phyloP scores from a whole-genome alignment of 495 filamentous ascomycete species.

The Wilcoxina mikolae region DNA sequence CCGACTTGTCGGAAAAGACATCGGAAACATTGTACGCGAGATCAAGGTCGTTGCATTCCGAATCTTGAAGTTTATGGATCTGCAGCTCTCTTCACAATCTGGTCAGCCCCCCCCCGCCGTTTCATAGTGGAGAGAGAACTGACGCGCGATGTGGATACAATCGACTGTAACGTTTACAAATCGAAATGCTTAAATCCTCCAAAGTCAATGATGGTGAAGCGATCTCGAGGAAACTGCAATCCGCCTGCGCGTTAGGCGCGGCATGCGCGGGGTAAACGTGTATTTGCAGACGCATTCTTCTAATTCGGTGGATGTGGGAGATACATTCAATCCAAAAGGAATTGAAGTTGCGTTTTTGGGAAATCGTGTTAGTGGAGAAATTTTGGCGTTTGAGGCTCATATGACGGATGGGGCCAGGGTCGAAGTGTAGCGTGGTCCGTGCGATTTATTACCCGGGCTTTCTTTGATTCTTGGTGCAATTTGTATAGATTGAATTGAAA shows the following conservation, averaged over 20 bases:
- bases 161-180: conserved; percentile 15
- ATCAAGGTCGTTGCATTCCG: conserved; percentile 24
- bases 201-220: conserved; percentile 17
- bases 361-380: conserved; percentile 1
- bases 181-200: conserved; percentile 16
- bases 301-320: not conserved
- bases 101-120: not conserved
- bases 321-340: not conserved
- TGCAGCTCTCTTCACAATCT: conserved; percentile 16
- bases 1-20: conserved; percentile 24
- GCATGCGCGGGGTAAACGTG: conserved; percentile 16
- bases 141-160: conserved; percentile 26
- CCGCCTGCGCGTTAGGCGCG: not conserved
- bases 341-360: too few relatives aligned
- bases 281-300: conserved; percentile 24
- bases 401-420: too few relatives aligned
- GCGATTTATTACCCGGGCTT: too few relatives aligned
- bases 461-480: too few relatives aligned
- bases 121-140: conserved; percentile 4
- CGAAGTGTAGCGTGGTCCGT: too few relatives aligned
- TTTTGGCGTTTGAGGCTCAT: conserved; percentile 6
- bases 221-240: conserved; percentile 23
- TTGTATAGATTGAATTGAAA: too few relatives aligned
- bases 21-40: conserved; percentile 21
- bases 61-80: conserved; percentile 24